These are phyloP conservation scores for Phytopythium helicoides DNA, from an alignment of 352 stramenopile genomes.

Conservation along the genomic window DNA sequence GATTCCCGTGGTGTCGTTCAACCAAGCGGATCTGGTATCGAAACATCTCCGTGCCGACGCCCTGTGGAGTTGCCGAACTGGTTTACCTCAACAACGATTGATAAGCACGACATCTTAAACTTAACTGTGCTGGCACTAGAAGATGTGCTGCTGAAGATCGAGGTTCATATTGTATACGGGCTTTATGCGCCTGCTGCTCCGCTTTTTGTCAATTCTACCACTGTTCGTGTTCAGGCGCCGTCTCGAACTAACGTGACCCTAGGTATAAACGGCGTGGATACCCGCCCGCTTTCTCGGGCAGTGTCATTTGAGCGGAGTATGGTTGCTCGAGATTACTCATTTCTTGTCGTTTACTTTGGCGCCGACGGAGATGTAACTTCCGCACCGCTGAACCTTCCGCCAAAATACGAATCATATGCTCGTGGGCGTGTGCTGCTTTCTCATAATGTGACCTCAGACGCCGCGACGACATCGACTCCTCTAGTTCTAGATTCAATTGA, in stretches of 20 bases:
- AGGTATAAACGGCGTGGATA: constrained; percentile 51
- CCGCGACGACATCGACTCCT: constrained; percentile 32
- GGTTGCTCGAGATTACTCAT: constrained; percentile 88
- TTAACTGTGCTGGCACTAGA: constrained; percentile 94
- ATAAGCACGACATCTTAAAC: constrained; percentile 94
- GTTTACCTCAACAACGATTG: constrained; percentile 88
- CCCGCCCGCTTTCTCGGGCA: constrained; percentile 64
- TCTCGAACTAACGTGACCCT: constrained; percentile 70
- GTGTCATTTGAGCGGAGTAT: constrained; percentile 86
- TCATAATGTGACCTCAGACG: constrained; percentile 88
- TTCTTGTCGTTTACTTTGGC: constrained; percentile 84
- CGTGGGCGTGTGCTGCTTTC: constrained; percentile 91
- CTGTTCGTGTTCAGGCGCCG: constrained; percentile 77
- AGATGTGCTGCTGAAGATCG: constrained; percentile 94
- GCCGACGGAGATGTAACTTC: constrained; percentile 62
- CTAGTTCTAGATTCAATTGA: constrained; percentile 74
- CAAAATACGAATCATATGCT: constrained; percentile 91
- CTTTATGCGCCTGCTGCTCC: constrained; percentile 81
- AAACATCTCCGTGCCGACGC: constrained; percentile 90
- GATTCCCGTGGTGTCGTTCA: constrained; percentile 50
- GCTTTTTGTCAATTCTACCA: constrained; percentile 93
- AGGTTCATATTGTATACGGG: constrained; percentile 95
- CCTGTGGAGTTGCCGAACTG: constrained; percentile 89
- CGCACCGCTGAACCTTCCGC: constrained; percentile 92
- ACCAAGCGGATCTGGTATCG: constrained; percentile 58